phyloP scores from a whole-genome alignment of 1,284 basidiomycete genomes.

The Apiotrichum brassicae region DNA sequence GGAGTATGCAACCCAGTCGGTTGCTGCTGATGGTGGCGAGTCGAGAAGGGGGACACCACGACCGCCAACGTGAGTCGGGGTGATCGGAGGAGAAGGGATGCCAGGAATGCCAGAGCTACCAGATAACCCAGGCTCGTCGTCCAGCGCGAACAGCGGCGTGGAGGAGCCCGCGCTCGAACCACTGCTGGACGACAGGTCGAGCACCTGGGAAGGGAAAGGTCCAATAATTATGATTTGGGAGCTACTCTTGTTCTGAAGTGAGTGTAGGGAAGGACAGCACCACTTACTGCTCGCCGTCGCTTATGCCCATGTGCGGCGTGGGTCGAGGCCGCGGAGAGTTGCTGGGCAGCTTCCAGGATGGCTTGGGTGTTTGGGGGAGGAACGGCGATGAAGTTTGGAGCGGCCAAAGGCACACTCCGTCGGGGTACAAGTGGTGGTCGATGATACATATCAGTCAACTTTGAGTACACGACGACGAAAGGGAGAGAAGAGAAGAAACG shows the following conservation, averaged over 20 bases:
- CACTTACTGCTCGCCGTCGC: neutral
- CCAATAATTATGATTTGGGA: slow-evolving; percentile 9
- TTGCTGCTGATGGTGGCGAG: neutral
- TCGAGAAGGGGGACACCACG: neutral
- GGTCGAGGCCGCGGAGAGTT: neutral
- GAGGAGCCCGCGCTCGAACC: slow-evolving; percentile 15
- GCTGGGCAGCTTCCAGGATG: neutral
- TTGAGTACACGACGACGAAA: too few species aligned
- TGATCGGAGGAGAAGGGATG: neutral
- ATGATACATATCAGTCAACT: too few species aligned
- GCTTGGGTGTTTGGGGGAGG: neutral
- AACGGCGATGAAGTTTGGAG: too few species aligned
- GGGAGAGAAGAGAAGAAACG: neutral
- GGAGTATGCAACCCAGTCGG: slow-evolving; percentile 11
- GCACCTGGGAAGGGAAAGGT: slow-evolving; percentile 6
- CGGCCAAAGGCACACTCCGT: too few species aligned
- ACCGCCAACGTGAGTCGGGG: neutral
- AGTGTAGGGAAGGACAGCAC: neutral
- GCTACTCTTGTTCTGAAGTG: neutral
- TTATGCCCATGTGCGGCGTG: neutral
- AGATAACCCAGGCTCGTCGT: neutral
- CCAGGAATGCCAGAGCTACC: neutral
- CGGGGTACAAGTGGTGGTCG: too few species aligned
- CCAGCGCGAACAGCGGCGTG: too few species aligned
- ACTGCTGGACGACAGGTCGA: slow-evolving; percentile 14